Conservation (phyloP, 371 early-diverging fungal genomes). For the Zychaea mexicana region DNA sequence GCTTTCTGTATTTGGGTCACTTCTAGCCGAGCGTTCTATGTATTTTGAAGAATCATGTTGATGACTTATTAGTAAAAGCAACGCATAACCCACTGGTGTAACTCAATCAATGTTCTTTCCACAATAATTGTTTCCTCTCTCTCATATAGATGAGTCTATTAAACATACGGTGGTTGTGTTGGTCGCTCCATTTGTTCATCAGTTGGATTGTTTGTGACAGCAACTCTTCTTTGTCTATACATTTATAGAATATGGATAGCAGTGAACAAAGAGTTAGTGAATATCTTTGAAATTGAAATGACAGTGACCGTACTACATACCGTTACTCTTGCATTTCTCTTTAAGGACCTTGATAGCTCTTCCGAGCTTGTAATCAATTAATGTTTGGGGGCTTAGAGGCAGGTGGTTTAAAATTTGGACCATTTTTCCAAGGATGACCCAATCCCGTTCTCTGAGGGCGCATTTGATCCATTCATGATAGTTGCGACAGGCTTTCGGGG, state of each 20-base stretch:
- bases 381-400: not conserved
- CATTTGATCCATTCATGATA: conserved; percentile 3
- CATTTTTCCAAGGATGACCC: not conserved
- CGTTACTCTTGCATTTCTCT: not conserved
- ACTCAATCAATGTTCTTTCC: no score
- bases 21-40: no score
- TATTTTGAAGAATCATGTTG: no score
- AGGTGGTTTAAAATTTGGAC: not conserved
- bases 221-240: not conserved
- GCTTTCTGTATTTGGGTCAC: not conserved
- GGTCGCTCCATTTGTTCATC: not conserved
- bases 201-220: not conserved
- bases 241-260: not conserved
- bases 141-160: not conserved
- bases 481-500: not conserved
- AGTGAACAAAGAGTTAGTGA: not conserved
- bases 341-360: not conserved
- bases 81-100: no score
- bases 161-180: no score
- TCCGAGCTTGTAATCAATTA: not conserved
- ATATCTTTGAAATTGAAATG: no score
- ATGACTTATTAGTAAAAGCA: no score
- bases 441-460: not conserved
- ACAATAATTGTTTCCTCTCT: not conserved
- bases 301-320: not conserved